phyloP scores from a whole-genome alignment of 2,329 filamentous ascomycete genomes.

The Calonectria montana region DNA sequence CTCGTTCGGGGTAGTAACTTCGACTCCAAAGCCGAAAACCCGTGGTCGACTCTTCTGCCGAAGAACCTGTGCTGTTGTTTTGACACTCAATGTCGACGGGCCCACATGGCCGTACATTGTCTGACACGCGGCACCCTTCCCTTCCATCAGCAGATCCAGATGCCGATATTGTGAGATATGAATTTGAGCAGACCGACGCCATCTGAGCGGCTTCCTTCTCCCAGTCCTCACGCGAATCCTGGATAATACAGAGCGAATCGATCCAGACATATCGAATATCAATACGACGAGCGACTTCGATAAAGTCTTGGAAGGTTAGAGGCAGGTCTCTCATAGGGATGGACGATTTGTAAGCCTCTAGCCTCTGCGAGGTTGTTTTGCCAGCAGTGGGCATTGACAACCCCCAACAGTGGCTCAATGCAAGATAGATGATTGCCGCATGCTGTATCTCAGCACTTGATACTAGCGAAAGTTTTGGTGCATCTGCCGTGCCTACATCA shows the following conservation, averaged over 20 bases:
- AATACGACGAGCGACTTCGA: neutral
- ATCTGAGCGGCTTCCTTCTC: conserved; percentile 19
- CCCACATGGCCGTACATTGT: conserved; percentile 3
- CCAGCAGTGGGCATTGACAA: conserved; percentile 9
- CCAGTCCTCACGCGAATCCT: conserved; percentile 15
- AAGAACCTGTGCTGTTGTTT: neutral
- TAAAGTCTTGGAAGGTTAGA: conserved; percentile 12
- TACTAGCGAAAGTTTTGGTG: neutral
- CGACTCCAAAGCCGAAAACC: conserved; percentile 12
- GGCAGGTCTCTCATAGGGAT: neutral
- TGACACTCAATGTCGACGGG: conserved; percentile 5
- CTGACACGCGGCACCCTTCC: neutral
- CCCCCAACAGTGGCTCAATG: conserved; percentile 22
- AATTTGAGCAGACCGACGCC: conserved; percentile 11
- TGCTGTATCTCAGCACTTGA: neutral
- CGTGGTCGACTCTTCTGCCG: neutral
- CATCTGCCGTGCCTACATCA: conserved; percentile 8
- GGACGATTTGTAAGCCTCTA: neutral
- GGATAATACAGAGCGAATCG: conserved; percentile 20
- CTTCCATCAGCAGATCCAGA: conserved; percentile 7
- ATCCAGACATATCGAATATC: conserved; percentile 17
- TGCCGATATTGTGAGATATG: conserved; percentile 11
- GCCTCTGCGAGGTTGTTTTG: neutral
- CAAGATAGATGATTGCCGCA: neutral
- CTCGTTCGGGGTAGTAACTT: neutral